These are phyloP conservation scores for Podospora comata DNA, from an alignment of 495 filamentous ascomycete genomes.

Conservation along the genomic window DNA sequence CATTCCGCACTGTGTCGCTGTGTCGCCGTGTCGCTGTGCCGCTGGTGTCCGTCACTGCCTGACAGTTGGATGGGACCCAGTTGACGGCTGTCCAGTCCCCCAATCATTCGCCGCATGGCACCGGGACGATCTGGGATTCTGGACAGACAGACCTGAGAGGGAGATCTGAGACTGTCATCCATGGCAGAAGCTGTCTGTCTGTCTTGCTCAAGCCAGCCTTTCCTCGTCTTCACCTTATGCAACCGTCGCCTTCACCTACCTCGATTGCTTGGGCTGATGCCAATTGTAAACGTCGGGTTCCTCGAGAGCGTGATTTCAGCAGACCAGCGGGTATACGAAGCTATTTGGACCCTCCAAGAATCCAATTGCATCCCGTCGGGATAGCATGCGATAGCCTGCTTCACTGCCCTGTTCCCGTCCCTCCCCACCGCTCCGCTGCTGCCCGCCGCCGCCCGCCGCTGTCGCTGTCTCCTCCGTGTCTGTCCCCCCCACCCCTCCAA, in stretches of 20 bases:
- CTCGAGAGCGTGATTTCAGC: not conserved
- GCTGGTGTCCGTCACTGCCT: not conserved
- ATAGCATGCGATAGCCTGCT: slow-evolving; percentile 29
- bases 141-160: not conserved
- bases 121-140: not conserved
- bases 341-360: slow-evolving; percentile 6
- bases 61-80: not conserved
- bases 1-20: slow-evolving; percentile 18
- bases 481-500: slow-evolving; percentile 14
- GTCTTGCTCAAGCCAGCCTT: slow-evolving; percentile 5
- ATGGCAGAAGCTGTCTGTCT: slow-evolving; percentile 6
- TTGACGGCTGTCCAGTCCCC: not conserved
- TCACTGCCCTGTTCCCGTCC: slow-evolving; percentile 5
- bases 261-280: not conserved
- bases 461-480: slow-evolving; percentile 23
- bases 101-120: slow-evolving; percentile 4
- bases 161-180: not conserved
- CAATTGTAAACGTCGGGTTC: not conserved
- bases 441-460: slow-evolving; percentile 23
- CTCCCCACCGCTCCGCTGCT: slow-evolving; percentile 21
- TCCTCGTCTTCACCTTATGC: not conserved
- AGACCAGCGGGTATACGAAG: slow-evolving; percentile 1
- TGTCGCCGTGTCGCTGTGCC: slow-evolving; percentile 1
- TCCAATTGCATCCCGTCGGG: slow-evolving; percentile 22
- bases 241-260: not conserved